Base-by-base conservation (phyloP, 2,329 filamentous ascomycete species). In the Colletotrichum godetiae region DNA sequence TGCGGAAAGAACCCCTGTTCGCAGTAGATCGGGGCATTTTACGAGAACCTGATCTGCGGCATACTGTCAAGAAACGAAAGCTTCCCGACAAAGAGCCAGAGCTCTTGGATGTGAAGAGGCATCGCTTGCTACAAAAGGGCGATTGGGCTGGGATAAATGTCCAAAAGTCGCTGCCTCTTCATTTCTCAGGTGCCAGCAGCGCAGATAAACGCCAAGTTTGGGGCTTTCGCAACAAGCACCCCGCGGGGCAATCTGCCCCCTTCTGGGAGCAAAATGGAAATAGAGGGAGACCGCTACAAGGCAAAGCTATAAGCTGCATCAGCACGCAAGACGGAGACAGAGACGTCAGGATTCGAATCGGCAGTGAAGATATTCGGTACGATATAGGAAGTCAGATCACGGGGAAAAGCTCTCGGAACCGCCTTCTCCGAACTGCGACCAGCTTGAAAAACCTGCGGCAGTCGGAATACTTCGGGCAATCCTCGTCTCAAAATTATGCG, bases 101-200 rank as follows among this genome's bases (percentile, higher is more conserved):
- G n/a, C 12, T 31, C 4, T 52, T 69, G 8, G 72, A 77, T 3
- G 62, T 29, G 11, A 76, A 76, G 60, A 74, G 73, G 46, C 68
- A 68, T 7, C 73, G 59, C 24, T 55, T 77, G 37, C 61, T 77
- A 7, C 63, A 74, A 49, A 64, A 74, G 35, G 31, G 31, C 19
- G 75, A 76, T 52, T 84, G 82, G 81, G 78, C 78, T 0, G 80
- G 82, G 4, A 72, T 82, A 7, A 73, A 71, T 22, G 62, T 80
- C 12, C 81, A 83, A 58, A 82, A 81, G 60, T 75, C 78, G 10
- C 72, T 81, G 1, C 22, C 66, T 27, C 55, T 75, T 2, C 42
- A 64, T 11, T 73, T 73, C 37, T 52, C 68, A 1, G 61, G 52
- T 19, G 53, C 62, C 12, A 19, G 27, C 13, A 64, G 33, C 27